Evolutionary conservation across 2,329 filamentous ascomycete genomes (phyloP).

Genomic region (Sporothrix inflata): DNA sequence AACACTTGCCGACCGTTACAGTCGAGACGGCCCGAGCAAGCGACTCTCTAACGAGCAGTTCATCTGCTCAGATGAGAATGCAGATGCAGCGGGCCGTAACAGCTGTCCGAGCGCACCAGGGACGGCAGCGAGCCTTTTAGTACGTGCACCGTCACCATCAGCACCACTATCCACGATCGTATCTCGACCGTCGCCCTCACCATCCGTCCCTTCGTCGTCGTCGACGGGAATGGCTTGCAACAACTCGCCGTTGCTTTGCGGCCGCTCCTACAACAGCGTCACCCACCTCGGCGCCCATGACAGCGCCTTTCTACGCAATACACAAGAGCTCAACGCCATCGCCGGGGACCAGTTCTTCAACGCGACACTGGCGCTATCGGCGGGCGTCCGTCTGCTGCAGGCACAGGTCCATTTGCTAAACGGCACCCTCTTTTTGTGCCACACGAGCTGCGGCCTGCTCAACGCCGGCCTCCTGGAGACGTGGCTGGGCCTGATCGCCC

Average conservation of each 20-base stretch:
- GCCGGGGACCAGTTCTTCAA: slow-evolving; percentile 76
- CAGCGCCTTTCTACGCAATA: slow-evolving; percentile 70
- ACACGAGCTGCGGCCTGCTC: slow-evolving; percentile 63
- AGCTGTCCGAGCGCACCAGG: not conserved
- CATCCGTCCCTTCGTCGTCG: not conserved
- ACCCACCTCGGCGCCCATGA: slow-evolving; percentile 80
- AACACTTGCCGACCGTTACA: not conserved
- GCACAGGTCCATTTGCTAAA: slow-evolving; percentile 69
- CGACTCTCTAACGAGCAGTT: not conserved
- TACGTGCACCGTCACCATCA: not conserved
- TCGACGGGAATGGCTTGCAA: slow-evolving; percentile 63
- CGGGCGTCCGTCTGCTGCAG: slow-evolving; percentile 72
- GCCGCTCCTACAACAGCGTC: slow-evolving; percentile 71
- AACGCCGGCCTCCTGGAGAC: slow-evolving; percentile 57
- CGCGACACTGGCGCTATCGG: slow-evolving; percentile 69
- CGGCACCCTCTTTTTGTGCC: slow-evolving; percentile 68
- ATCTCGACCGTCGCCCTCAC: not conserved
- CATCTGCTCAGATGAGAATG: not conserved
- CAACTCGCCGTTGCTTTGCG: slow-evolving; percentile 76
- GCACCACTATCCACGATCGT: not conserved
- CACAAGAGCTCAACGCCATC: slow-evolving; percentile 61
- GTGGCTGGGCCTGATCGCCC: slow-evolving; percentile 67
- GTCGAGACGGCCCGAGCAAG: not conserved
- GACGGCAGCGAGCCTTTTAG: not conserved
- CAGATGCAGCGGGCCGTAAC: not conserved